Evolutionary conservation across 768 basidiomycete genomes (phyloP).

Genomic region (Sporobolomyces phaffii): DNA sequence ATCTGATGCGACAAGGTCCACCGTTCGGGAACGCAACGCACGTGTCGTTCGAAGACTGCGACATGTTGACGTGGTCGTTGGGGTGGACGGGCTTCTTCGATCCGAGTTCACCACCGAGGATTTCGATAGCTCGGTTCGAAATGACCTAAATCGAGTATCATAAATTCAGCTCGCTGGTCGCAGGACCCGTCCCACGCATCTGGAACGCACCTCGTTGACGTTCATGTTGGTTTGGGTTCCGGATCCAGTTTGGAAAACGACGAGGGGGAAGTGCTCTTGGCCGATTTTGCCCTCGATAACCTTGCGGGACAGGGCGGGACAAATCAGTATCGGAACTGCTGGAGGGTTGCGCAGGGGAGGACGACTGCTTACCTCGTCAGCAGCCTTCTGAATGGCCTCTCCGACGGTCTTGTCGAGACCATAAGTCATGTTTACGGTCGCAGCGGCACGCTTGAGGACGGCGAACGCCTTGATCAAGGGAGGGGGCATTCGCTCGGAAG

Average conservation of each 20-base stretch:
- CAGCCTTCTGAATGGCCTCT: constrained; percentile 80
- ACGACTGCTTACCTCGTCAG: constrained; percentile 70
- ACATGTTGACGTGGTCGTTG: constrained; percentile 99
- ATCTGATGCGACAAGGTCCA: too few relatives aligned
- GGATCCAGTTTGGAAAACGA: constrained; percentile 98
- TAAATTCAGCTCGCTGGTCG: too few relatives aligned
- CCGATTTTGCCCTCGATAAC: constrained; percentile 87
- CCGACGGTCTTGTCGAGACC: constrained; percentile 83
- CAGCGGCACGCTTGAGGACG: constrained; percentile 93
- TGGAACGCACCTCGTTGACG: constrained; percentile 73
- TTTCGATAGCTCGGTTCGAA: constrained; percentile 94
- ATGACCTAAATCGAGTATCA: constrained; percentile 60
- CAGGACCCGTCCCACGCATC: background rate
- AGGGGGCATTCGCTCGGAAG: constrained; percentile 81
- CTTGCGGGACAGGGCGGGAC: too few relatives aligned
- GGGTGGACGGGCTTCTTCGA: constrained; percentile 97
- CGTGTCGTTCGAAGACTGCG: constrained; percentile 98
- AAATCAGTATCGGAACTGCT: too few relatives aligned
- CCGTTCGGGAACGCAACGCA: constrained; percentile 49
- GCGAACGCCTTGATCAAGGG: constrained; percentile 98
- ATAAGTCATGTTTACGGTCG: constrained; percentile 79
- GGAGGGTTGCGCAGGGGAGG: too few relatives aligned
- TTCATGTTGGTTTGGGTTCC: constrained; percentile 99
- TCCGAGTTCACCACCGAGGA: constrained; percentile 89
- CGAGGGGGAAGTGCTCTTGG: constrained; percentile 93